Conservation (phyloP, 345 rosid genomes). For the Boechera retrofracta region DNA sequence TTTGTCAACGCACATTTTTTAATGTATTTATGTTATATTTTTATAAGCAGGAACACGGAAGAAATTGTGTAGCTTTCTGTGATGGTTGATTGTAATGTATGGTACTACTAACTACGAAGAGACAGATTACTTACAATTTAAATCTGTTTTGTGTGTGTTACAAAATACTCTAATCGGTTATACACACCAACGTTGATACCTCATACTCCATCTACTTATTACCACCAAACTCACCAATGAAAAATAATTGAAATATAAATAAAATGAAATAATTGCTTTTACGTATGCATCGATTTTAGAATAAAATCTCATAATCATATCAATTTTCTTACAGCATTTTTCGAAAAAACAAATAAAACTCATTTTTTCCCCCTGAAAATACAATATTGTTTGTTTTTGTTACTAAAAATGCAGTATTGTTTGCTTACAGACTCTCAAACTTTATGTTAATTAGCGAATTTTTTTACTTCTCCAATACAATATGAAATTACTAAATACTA, state of each 20-base stretch:
- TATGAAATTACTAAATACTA: neutral
- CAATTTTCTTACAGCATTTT: neutral
- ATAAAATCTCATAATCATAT: neutral
- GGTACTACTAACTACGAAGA: slow-evolving; percentile 5
- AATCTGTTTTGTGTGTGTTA: slow-evolving; percentile 30
- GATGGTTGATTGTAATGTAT: slow-evolving; percentile 34
- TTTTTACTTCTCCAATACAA: neutral
- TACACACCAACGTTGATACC: slow-evolving; percentile 39
- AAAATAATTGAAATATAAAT: neutral
- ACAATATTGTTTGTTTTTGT: neutral
- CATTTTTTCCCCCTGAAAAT: neutral
- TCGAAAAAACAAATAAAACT: neutral
- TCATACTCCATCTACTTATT: slow-evolving; percentile 28
- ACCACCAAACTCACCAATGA: slow-evolving; percentile 18
- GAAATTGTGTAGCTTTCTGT: slow-evolving; percentile 38
- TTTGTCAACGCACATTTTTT: neutral
- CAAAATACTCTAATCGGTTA: slow-evolving; percentile 39
- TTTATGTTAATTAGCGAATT: neutral
- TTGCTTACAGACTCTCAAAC: no score
- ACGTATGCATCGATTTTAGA: neutral
- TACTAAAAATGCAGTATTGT: no score
- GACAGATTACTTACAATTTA: slow-evolving; percentile 34
- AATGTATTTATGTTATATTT: neutral
- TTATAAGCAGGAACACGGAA: neutral
- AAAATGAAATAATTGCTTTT: neutral